A percentile compares a stretch with the other conserved stretches of the same genome.
Evolutionary conservation across 2,329 filamentous ascomycete genomes (phyloP).

Genomic region (Microsporum canis): DNA sequence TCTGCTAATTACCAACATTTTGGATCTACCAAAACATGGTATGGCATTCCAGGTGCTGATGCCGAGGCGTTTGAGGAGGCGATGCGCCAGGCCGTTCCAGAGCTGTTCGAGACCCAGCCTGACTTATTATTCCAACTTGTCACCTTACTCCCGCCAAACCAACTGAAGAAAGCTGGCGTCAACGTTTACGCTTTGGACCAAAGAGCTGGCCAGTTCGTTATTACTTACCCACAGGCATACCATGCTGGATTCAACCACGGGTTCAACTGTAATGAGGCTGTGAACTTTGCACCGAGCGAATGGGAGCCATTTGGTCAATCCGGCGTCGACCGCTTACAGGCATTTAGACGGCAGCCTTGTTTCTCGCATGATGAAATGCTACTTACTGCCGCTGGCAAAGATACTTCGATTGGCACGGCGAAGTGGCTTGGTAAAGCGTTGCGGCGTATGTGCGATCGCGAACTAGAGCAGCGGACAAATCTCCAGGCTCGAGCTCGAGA

Average conservation of each 20-base stretch:
- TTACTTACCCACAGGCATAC: conserved; percentile 94
- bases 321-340: conserved; percentile 74
- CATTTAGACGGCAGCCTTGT: conserved; percentile 83
- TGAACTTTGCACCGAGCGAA: conserved; percentile 90
- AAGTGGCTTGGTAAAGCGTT: conserved; percentile 91
- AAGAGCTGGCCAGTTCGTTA: conserved; percentile 85
- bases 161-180: conserved; percentile 84
- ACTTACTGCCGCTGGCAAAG: conserved; percentile 74
- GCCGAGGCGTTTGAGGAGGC: conserved; percentile 90
- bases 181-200: conserved; percentile 93
- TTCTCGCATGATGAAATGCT: conserved; percentile 95
- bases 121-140: conserved; percentile 94
- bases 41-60: conserved; percentile 88
- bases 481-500: conserved; percentile 58
- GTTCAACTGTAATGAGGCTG: conserved; percentile 98
- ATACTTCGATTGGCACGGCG: conserved; percentile 74
- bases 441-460: conserved; percentile 63
- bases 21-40: conserved; percentile 97
- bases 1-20: conserved; percentile 98
- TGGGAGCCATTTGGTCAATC: conserved; percentile 89
- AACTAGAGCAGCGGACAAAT: conserved; percentile 54
- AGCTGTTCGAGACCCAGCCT: conserved; percentile 92
- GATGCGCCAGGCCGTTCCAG: conserved; percentile 89
- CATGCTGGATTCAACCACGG: conserved; percentile 97
- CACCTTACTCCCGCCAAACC: conserved; percentile 87